phyloP scores from a whole-genome alignment of 352 stramenopile species.

The Pythium apleroticum region DNA sequence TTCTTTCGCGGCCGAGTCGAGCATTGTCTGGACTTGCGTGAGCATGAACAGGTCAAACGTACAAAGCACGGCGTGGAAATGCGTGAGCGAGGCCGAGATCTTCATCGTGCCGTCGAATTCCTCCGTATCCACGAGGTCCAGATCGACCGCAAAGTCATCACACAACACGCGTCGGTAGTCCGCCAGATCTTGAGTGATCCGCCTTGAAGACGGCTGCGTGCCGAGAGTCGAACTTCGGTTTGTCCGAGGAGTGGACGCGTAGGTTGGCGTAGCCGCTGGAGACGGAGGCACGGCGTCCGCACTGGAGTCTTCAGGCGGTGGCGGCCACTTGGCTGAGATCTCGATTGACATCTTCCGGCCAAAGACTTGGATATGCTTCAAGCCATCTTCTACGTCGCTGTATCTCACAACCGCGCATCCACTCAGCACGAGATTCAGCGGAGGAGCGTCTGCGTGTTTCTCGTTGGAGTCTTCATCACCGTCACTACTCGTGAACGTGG shows the following conservation, averaged over 20 bases:
- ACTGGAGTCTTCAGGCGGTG: constrained; percentile 18
- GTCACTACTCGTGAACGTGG: not conserved
- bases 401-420: constrained; percentile 63
- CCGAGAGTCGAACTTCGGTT: not conserved
- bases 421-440: constrained; percentile 56
- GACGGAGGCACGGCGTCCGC: constrained; percentile 17
- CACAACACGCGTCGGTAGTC: constrained; percentile 62
- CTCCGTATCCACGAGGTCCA: constrained; percentile 59
- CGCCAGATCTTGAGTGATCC: not conserved
- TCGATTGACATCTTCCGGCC: constrained; percentile 72
- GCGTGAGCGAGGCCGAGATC: constrained; percentile 57
- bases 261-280: constrained; percentile 28
- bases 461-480: not conserved
- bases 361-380: constrained; percentile 59
- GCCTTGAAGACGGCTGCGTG: not conserved
- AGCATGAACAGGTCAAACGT: constrained; percentile 58
- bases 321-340: constrained; percentile 56
- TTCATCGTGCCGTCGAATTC: constrained; percentile 42
- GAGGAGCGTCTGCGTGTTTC: not conserved
- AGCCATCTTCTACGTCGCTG: constrained; percentile 38
- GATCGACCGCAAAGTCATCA: constrained; percentile 70
- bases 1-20: constrained; percentile 22
- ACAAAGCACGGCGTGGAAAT: constrained; percentile 70
- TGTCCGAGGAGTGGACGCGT: constrained; percentile 8
- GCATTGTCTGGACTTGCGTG: constrained; percentile 20